Base-by-base conservation (phyloP, 345 rosid species). In the Citrus sp. region DNA sequence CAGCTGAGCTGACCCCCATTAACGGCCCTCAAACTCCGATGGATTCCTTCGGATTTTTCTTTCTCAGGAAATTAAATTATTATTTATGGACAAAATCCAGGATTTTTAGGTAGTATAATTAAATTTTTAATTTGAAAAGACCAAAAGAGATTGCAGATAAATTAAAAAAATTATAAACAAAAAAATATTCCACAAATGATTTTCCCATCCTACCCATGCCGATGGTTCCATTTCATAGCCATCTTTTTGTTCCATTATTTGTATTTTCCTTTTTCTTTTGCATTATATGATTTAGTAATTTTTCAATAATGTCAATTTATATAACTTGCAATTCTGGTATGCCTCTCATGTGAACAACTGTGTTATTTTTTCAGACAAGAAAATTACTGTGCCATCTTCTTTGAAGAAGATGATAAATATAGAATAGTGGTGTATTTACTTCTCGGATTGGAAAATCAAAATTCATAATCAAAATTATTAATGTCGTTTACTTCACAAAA, bases 381-480 rank as follows among this genome's bases (percentile, higher is more conserved):
- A 46, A 13, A 42, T 10, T 10, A 42, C 16, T 42, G 3, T 10
- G 1, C 27, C 27, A 27, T 27, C 27, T 27, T 27, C 27, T 27
- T 27, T 27, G 27, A 27, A 27, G 27, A 27, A 27, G 27, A 46
- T 46, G 18, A 46, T 46, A 13, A 46, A 46, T 42, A 42, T 42
- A 42, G 0, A 42, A 42, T 10, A 42, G 4, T 0, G 9, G 2
- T 8, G 42, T 3, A 0, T 40, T 40, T 40, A 40, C 13, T 40
- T 40, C 46, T 40, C 0, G 0, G 0, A 40, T 40, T 9, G 0
- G 4, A 1, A 0, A 9, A 40, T 40, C 1, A 9, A 2, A 38
- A 38, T 38, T 6, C 1, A 38, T 0, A 38, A 38, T 8, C 2
- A 0, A 2, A 40, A 40, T 2, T 9, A 40, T 40, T 40, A 2